These are phyloP conservation scores for Vanilla planifolia DNA, from an alignment of 106 monocot species.

Conservation along the genomic window DNA sequence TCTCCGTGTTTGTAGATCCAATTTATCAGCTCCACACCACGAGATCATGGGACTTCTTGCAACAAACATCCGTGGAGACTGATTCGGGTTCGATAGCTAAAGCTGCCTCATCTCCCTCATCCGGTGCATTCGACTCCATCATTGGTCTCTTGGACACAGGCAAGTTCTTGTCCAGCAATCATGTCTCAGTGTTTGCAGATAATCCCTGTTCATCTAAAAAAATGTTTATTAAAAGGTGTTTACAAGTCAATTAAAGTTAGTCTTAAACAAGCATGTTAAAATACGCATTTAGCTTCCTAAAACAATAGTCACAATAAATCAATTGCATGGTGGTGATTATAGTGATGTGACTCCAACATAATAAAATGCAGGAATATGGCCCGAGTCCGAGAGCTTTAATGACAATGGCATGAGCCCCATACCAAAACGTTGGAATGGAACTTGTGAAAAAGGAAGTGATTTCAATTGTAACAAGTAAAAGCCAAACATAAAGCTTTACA, in stretches of 20 bases:
- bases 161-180: constrained; percentile 1
- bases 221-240: no score
- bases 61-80: constrained; percentile 21
- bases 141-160: constrained; percentile 84
- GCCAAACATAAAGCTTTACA: neutral
- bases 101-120: neutral
- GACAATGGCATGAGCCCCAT: constrained; percentile 42
- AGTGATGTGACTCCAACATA: no score
- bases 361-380: constrained; percentile 68
- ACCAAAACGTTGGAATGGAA: constrained; percentile 67
- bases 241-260: no score
- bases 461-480: constrained; percentile 81
- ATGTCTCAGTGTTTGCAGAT: neutral
- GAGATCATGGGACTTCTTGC: constrained; percentile 74
- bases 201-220: no score
- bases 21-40: constrained; percentile 66
- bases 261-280: no score
- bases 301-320: no score
- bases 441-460: constrained; percentile 36
- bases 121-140: constrained; percentile 32
- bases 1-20: constrained; percentile 68
- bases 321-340: no score
- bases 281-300: no score
- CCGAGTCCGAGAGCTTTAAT: constrained; percentile 67
- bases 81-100: neutral